Evolutionary conservation across 805 yeast species (phyloP).

Genomic region (Citeromyces nyonsensis): DNA sequence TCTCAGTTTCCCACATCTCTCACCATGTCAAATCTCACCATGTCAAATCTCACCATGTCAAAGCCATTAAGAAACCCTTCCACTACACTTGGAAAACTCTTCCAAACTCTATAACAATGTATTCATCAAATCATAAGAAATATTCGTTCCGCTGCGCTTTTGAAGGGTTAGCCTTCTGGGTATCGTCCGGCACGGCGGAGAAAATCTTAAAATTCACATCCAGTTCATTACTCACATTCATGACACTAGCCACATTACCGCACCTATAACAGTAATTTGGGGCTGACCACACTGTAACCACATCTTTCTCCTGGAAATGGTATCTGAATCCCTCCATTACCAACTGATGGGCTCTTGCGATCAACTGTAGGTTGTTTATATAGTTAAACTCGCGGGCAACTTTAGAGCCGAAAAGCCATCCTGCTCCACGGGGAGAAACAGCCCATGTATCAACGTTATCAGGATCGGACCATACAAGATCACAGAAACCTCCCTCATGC

Average conservation of each 20-base stretch:
- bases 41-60: background rate
- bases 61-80: background rate
- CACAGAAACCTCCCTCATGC: slow-evolving; percentile 98
- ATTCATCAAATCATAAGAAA: slow-evolving; percentile 10
- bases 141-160: slow-evolving; percentile 20
- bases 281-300: slow-evolving; percentile 96
- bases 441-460: slow-evolving; percentile 98
- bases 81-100: too few species aligned
- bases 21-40: too few species aligned
- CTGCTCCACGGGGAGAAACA: slow-evolving; percentile 95
- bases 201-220: slow-evolving; percentile 88
- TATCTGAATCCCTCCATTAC: slow-evolving; percentile 98
- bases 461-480: slow-evolving; percentile 95
- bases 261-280: slow-evolving; percentile 96
- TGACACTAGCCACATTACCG: slow-evolving; percentile 96
- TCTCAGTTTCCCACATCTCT: too few species aligned
- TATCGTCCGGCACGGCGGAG: slow-evolving; percentile 87
- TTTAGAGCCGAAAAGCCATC: slow-evolving; percentile 91
- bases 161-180: slow-evolving; percentile 17
- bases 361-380: slow-evolving; percentile 73
- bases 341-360: slow-evolving; percentile 94
- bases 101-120: too few species aligned
- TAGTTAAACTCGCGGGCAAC: slow-evolving; percentile 95
- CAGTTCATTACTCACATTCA: slow-evolving; percentile 82
- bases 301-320: slow-evolving; percentile 91